Base-by-base conservation (phyloP, 176 grass and related monocot species). In the Aegilops sharonensis region DNA sequence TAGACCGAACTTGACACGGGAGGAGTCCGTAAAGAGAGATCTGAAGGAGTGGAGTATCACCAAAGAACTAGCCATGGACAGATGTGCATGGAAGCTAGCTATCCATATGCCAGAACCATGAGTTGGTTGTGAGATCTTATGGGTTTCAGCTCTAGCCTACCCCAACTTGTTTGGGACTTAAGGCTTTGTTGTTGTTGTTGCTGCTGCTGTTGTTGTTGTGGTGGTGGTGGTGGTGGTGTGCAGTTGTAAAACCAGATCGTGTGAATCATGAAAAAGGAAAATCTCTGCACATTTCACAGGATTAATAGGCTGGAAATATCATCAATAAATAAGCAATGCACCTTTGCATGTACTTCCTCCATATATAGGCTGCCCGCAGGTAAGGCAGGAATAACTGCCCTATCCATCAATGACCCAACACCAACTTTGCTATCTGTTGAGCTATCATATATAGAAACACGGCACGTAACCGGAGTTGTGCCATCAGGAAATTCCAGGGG, bases 291-390 rank as follows among this genome's bases (percentile, higher is more conserved):
- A 31, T 70, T 69, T 40, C 9, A 81, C 31, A 62, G 59, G n/a
- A 68, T 17, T 45, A 72, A 13, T 77, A 83, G 29, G 40, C 12
- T 30, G 18, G 23, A 78, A 79, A 87, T 68, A 73, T 74, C 54
- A 54, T 32, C 31, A 25, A 88, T 29, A 68, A 80, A 77, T 66
- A 81, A 3, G 31, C 27, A 43, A 69, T 68, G 78, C 79, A 99
- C 97, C 92, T 96, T 99, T 0, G 92, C 94, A 37, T 96, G 97
- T 78, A 99, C 85, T 72, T 99, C 97, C 89, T 99, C 97, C 97
- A 99, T 99, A 82, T 99, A 99, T 43, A 99, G 78, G 79, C 89
- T 96, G 72, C 97, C 97, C 70, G 87, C 35, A 73, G 94, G 92
- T 50, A 99, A 85, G 30, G 92, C 82, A 84, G 97, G 97, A 27